Base-by-base conservation (phyloP, 148 eudicot species). In the Rhododendron henanense region DNA sequence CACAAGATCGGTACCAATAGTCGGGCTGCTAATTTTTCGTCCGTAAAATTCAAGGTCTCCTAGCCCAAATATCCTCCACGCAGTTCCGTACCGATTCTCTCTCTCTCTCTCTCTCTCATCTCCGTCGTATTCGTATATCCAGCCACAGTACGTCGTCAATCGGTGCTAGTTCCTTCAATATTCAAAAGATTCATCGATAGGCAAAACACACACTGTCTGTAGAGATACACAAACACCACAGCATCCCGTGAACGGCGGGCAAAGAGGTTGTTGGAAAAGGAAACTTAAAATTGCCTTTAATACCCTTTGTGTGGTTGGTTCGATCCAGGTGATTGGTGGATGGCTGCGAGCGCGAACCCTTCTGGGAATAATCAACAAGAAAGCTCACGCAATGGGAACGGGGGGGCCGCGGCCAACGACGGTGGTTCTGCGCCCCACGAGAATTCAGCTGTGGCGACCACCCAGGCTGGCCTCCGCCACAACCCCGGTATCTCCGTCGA, bases 401-500 rank as follows among this genome's bases (percentile, higher is more conserved):
- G 86, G 81, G 90, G 86, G 81, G 81, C 83, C 78, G 79, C 89
- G 53, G 45, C 88, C 55, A 85, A 78, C 44, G 88, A 88, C 87
- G 88, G 90, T 21, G 48, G 84, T 55, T 87, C 94, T 44, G 94
- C 74, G 65, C 88, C 88, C 6, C 73, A n/a, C 8, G 98, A 93
- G 5, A 93, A 91, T 88, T 90, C 94, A 5, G 93, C 82, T 44
- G 87, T 88, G 81, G 93, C 87, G 1, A 89, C 90, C 37, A 90
- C 90, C 16, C 86, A 87, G 88, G 87, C 93, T 7, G 93, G 90
- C 25, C 90, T 97, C 82, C 87, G 90, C 81, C 99, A 95, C 86
- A 91, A 93, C 73, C 95, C 98, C 2, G 99, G 98, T 13, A 79
- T 95, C 47, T 86, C 93, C 35, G 90, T 90, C 3, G 93, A 93